Evolutionary conservation across 768 basidiomycete species (phyloP), one percentile per base, ranked within the genome.

Genomic region (Russula foetens): DNA sequence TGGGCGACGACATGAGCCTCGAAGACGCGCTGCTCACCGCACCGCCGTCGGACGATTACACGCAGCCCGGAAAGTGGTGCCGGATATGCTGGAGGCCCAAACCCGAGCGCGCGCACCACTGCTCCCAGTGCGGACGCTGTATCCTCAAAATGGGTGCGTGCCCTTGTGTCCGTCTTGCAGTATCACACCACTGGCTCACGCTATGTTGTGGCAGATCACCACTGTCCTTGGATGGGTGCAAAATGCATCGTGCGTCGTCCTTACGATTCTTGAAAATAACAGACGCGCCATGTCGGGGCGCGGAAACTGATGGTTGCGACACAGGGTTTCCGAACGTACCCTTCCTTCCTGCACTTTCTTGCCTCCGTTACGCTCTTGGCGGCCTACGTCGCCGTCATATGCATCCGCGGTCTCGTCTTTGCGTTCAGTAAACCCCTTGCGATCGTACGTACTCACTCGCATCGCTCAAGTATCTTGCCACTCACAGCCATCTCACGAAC

Each of bases 301-400:
- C 21, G 21, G 2, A 33, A 19, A 17, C 19, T 41, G 47, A 28
- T 7, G 39, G 41, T 48, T 46, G 53, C 60, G 51, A 63, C 35
- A 33, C 49, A 92, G 90, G 90, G 90, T 3, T 83, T 90, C 72
- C 78, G 90, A 69, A 92, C 88, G 43, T 91, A 92, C 70, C 84
- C 89, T 8, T 83, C 90, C 6, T 93, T 92, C 69, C 74, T 92
- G 53, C 89, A 91, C 71, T 88, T 92, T 69, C 76, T 92, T 52
- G 74, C 77, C 33, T 84, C 80, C 64, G 70, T 86, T 47, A 85
- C 84, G 9, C 66, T 86, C 7, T 78, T 90, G 43, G 76, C 88
- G 15, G 63, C 77, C 17, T 89, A 92, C 69, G 73, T 87, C 41
- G 78, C 81, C 58, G 61, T 71, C 17, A 67, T 91, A 41, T 81